Evolutionary conservation across 768 basidiomycete genomes (phyloP), one percentile per base, ranked within the genome.

Genomic region (Termitomyces sp.): DNA sequence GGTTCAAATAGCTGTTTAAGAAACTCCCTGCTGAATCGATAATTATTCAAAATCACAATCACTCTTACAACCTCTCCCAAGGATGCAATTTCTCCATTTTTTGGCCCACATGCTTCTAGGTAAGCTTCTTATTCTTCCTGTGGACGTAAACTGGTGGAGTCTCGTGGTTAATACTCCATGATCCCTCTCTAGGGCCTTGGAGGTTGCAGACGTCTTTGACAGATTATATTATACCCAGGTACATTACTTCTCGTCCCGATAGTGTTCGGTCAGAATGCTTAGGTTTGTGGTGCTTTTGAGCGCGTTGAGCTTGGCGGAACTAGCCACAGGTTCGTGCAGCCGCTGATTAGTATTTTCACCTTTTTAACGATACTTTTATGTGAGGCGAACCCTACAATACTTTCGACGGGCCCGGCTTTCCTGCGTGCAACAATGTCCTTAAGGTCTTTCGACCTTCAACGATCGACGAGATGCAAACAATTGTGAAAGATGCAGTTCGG

Each of bases 381-480:
- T 20, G 6, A 68, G 67, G 55, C 43, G 64, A 63, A 53, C 63
- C 67, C 3, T 73, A 72, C 55, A 71, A 72, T 55, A 74, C 72
- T 12, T 72, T 74, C 51, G 72, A 74, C 46, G 72, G 72, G 0
- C 62, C 59, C 1, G 72, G 71, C 2, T 72, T 72, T 56, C 72
- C 72, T 10, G 71, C 72, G 3, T 74, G 72, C 54, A 65, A 67
- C 52, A 64, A 62, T 36, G 70, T 74, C 1, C 61, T 68, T 14
- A 55, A 67, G 34, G 69, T 74, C 10, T 71, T 66, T 53, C 62
- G 65, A 3, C 72, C 72, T 5, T 67, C 70, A 8, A 70, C 68
- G 5, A 64, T 73, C 14, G 66, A 67, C 26, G 70, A 72, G 60
- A 72, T 72, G 46, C 62, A 65, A 10, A 44, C 63, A 12, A 68